phyloP scores from a whole-genome alignment of 2,329 filamentous ascomycete genomes.

The Scleromitrula shiraiana region DNA sequence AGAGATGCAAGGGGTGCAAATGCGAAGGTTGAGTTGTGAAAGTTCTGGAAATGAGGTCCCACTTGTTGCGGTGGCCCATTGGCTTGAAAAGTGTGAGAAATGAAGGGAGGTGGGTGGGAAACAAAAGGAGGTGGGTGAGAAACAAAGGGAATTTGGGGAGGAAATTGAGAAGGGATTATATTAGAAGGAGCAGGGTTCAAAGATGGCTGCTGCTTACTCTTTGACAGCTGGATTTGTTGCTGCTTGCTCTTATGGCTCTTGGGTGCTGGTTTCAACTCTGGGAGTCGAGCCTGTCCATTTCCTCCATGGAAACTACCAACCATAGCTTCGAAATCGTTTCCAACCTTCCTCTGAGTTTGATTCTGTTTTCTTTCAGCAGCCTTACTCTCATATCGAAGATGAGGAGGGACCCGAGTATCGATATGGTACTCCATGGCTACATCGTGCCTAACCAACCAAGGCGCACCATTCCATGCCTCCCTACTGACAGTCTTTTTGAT shows the following conservation, averaged over 20 bases:
- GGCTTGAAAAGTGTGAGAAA: constrained; percentile 29
- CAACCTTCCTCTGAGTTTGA: constrained; percentile 50
- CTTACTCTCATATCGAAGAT: constrained; percentile 75
- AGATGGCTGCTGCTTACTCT: constrained; percentile 32
- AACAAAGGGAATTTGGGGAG: constrained; percentile 18
- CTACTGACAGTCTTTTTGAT: constrained; percentile 90
- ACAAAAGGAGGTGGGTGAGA: constrained; percentile 16
- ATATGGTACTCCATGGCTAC: constrained; percentile 81
- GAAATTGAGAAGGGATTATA: constrained; percentile 10
- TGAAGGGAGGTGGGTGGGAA: constrained; percentile 18
- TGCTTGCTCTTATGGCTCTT: constrained; percentile 61
- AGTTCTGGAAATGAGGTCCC: constrained; percentile 30
- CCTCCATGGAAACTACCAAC: constrained; percentile 28
- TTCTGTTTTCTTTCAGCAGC: constrained; percentile 67
- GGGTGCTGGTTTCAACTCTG: constrained; percentile 64
- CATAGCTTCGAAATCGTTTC: constrained; percentile 29
- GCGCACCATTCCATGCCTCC: constrained; percentile 91
- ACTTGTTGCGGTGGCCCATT: constrained; percentile 26
- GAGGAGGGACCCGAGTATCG: constrained; percentile 74
- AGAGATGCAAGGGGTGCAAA: constrained; percentile 40
- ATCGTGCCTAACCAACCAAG: constrained; percentile 86
- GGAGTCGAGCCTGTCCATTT: constrained; percentile 46
- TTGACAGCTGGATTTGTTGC: constrained; percentile 34
- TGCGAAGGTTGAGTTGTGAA: constrained; percentile 37
- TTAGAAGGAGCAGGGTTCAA: constrained; percentile 28